phyloP scores from a whole-genome alignment of 345 rosid species.

The Corchorus olitorius region DNA sequence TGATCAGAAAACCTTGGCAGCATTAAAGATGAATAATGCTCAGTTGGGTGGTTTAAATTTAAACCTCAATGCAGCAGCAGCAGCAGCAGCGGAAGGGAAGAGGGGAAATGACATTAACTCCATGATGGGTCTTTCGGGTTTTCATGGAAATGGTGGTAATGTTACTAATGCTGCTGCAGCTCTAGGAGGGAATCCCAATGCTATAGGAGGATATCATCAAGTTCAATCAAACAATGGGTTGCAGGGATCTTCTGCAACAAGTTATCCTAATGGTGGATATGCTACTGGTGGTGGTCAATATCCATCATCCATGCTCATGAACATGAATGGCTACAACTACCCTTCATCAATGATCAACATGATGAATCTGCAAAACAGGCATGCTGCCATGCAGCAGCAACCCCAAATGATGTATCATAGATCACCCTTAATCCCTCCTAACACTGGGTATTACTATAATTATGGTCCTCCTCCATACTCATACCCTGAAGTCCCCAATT shows the following conservation, averaged over 20 bases:
- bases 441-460: conserved; percentile 61
- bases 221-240: conserved; percentile 37
- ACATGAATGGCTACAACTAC: conserved; percentile 47
- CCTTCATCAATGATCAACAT: conserved; percentile 45
- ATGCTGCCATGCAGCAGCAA: conserved; percentile 42
- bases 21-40: conserved; percentile 52
- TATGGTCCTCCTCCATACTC: conserved; percentile 39
- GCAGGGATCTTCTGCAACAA: conserved; percentile 34
- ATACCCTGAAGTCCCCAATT: conserved; percentile 40
- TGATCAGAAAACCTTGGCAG: conserved; percentile 54
- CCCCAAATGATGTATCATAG: conserved; percentile 76
- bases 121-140: conserved; percentile 57
- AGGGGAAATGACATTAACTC: conserved; percentile 45
- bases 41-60: conserved; percentile 35
- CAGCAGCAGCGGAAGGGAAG: conserved; percentile 31
- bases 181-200: conserved; percentile 39
- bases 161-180: conserved; percentile 18
- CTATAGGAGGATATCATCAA: conserved; percentile 35
- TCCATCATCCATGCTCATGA: conserved; percentile 47
- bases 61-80: conserved; percentile 17
- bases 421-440: conserved; percentile 49
- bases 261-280: conserved; percentile 34
- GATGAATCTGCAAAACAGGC: conserved; percentile 57
- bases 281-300: conserved; percentile 27
- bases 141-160: conserved; percentile 33